A percentile compares a stretch with the other conserved stretches of the same genome.
Evolutionary conservation across 768 basidiomycete genomes (phyloP).

Genomic region (Hypholoma fasciculare): DNA sequence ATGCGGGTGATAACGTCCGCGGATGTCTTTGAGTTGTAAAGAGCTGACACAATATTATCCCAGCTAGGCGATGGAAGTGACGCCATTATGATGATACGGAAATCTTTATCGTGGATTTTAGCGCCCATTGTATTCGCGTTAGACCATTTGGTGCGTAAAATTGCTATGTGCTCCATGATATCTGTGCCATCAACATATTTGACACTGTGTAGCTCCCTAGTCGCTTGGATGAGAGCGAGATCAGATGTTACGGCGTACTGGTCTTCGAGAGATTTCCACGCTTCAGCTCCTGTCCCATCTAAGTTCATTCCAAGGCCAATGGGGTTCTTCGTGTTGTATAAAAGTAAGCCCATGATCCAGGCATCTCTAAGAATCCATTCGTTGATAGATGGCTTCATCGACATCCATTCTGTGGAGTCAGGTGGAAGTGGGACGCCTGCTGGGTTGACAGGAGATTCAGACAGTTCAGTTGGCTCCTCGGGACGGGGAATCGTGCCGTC

Average conservation of each 20-base stretch:
- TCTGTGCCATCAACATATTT: conserved; percentile 9
- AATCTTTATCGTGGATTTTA: conserved; percentile 11
- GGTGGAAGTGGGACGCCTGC: not conserved
- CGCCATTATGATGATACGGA: conserved; percentile 16
- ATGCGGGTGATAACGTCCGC: not conserved
- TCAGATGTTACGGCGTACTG: conserved; percentile 7
- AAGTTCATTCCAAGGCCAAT: conserved; percentile 16
- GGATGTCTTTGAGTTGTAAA: not conserved
- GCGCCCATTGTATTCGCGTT: conserved; percentile 18
- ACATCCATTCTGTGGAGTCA: conserved; percentile 3
- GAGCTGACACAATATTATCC: conserved; percentile 7
- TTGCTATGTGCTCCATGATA: conserved; percentile 14
- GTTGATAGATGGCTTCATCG: not conserved
- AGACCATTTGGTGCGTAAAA: conserved; percentile 13
- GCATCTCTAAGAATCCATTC: conserved; percentile 11
- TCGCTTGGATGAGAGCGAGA: conserved; percentile 6
- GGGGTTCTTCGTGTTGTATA: conserved; percentile 14
- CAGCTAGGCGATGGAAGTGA: conserved; percentile 17
- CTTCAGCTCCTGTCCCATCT: conserved; percentile 14
- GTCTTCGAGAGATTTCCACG: conserved; percentile 15
- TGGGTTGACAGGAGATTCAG: not conserved
- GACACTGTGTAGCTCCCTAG: conserved; percentile 5
- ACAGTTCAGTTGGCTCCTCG: not conserved
- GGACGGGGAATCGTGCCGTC: conserved; percentile 16
- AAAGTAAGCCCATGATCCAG: not conserved